These are phyloP conservation scores for Oxalis stricta DNA, from an alignment of 441 rosid species.

Conservation along the genomic window DNA sequence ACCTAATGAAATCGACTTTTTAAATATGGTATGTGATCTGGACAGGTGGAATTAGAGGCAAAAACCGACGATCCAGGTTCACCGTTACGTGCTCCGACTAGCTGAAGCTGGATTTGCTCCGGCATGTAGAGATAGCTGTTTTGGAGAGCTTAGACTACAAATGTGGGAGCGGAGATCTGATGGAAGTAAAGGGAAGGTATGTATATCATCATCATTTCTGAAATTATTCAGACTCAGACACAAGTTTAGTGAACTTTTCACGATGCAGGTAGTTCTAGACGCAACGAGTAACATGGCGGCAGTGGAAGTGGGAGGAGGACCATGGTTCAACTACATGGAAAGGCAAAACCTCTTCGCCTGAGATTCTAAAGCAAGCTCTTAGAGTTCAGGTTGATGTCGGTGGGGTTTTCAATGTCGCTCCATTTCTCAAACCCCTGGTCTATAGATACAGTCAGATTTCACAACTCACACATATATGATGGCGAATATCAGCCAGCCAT, in stretches of 20 bases:
- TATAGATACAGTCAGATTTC: too few species aligned
- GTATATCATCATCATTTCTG: neutral
- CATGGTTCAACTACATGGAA: constrained; percentile 89
- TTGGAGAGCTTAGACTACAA: constrained; percentile 53
- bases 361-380: constrained; percentile 37
- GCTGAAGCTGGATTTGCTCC: constrained; percentile 67
- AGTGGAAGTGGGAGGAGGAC: constrained; percentile 90
- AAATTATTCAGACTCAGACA: neutral
- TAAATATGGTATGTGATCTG: too few species aligned
- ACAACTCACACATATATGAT: too few species aligned
- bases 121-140: constrained; percentile 87
- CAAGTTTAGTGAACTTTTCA: neutral
- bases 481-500: too few species aligned
- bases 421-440: constrained; percentile 84
- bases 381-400: constrained; percentile 56
- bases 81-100: constrained; percentile 83
- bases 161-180: constrained; percentile 68
- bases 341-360: constrained; percentile 52
- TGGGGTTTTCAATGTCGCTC: constrained; percentile 28
- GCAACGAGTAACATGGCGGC: constrained; percentile 78
- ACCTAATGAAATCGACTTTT: too few species aligned
- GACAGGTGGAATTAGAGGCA: constrained; percentile 73
- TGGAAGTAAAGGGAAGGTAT: constrained; percentile 84
- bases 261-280: constrained; percentile 52
- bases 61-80: constrained; percentile 64